Base-by-base conservation (phyloP, 306 rosid genomes). In the Casuarina glauca region DNA sequence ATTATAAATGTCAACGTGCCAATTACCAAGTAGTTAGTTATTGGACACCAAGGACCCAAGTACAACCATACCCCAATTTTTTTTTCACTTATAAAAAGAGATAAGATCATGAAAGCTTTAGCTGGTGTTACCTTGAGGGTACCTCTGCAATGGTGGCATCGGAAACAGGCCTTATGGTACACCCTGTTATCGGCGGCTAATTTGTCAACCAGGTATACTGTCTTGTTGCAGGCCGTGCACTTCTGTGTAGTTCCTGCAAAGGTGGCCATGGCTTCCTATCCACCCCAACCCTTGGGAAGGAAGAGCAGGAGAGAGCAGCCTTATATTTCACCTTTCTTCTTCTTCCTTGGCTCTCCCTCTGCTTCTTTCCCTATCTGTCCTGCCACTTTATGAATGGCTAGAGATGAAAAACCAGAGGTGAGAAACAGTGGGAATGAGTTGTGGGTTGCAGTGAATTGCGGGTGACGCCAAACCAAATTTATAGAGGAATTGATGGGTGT, bases 91-190 rank as follows among this genome's bases (percentile, higher is more conserved):
- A 0, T 26, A 26, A 26, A 26, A 26, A 26, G 0, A 26, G 1
- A 26, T 26, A 26, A 26, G 32, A 0, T 26, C 0, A 26, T 26
- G 32, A 26, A 26, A 26, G 32, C 32, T 26, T 4, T n/a, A 10
- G 26, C 12, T 16, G 2, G 41, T 16, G 19, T 62, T 74, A 87
- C 94, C 93, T 94, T 94, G 43, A 94, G 97, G 85, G 96, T 92
- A 39, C 48, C 85, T 36, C 55, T 78, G 88, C 97, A 94, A 77
- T 94, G 98, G 88, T 89, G 89, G 91, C 98, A 94, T 77, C 94
- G 80, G 87, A 94, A 94, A 88, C 96, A 91, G 70, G 93, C 90
- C 82, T 89, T 94, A 52, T 94, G 98, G 73, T 52, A 94, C 41
- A 81, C 19, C 36, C 93, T 87, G 66, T 86, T 78, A 76, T 90